Percentiles rank a stretch among this genome's conserved stretches.
Evolutionary conservation across 2,329 filamentous ascomycete genomes (phyloP).

Genomic region (Colletotrichum sp.): DNA sequence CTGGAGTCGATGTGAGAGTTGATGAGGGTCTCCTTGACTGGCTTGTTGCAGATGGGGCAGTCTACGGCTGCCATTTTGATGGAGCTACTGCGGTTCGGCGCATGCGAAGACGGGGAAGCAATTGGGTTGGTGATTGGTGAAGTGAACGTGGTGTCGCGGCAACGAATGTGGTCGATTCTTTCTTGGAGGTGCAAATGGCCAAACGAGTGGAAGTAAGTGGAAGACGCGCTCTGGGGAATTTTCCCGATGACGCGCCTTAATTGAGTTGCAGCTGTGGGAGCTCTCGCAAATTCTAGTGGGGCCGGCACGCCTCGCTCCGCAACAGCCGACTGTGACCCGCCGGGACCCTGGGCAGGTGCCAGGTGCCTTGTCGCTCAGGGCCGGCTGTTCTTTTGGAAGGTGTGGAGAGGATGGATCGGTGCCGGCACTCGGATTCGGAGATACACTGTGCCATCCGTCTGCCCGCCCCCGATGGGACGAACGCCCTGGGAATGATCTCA

Average conservation of each 20-base stretch:
- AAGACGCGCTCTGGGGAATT: conserved; percentile 2
- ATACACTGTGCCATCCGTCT: conserved; percentile 6
- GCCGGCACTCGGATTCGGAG: conserved; percentile 8
- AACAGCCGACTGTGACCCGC: background rate
- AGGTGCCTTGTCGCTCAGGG: background rate
- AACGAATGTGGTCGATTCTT: background rate
- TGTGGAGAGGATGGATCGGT: background rate
- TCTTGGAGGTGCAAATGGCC: background rate
- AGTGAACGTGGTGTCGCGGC: background rate
- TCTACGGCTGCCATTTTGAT: conserved; percentile 53
- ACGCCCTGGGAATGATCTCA: background rate
- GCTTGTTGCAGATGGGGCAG: conserved; percentile 82
- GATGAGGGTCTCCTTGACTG: conserved; percentile 76
- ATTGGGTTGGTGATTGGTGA: background rate
- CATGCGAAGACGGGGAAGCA: background rate
- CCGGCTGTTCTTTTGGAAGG: background rate
- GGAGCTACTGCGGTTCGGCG: background rate
- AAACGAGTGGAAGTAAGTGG: background rate
- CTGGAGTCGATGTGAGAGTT: conserved; percentile 90
- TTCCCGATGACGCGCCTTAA: conserved; percentile 13
- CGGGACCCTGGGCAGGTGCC: background rate
- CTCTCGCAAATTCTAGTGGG: conserved; percentile 6
- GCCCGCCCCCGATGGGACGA: background rate
- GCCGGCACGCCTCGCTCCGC: conserved; percentile 5
- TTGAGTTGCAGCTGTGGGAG: background rate